Conservation (phyloP, 1,284 basidiomycete genomes). For the Ustilago tritici region DNA sequence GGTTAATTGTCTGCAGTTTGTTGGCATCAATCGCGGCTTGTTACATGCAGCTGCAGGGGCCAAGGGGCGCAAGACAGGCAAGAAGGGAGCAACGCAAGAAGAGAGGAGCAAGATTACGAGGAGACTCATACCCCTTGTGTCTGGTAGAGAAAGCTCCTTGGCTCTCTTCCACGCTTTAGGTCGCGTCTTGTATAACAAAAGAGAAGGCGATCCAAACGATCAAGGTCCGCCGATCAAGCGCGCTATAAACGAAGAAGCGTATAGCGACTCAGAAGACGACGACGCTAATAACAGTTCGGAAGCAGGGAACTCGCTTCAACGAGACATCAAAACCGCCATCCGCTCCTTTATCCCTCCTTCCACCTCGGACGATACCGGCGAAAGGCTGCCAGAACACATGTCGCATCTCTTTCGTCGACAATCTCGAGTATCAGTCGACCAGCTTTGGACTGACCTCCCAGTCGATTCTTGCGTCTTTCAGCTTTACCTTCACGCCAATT, state of each 20-base stretch:
- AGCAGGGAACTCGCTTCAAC: slow-evolving; percentile 4
- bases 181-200: slow-evolving; percentile 94
- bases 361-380: neutral
- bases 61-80: neutral
- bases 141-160: slow-evolving; percentile 81
- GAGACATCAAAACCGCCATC: slow-evolving; percentile 19
- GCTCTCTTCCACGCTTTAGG: slow-evolving; percentile 92
- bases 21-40: slow-evolving; percentile 61
- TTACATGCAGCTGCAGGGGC: slow-evolving; percentile 4
- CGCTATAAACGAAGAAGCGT: neutral
- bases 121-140: slow-evolving; percentile 26
- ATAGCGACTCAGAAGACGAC: slow-evolving; percentile 7
- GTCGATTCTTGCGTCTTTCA: slow-evolving; percentile 89
- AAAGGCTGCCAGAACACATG: slow-evolving; percentile 74
- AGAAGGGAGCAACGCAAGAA: neutral
- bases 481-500: slow-evolving; percentile 93
- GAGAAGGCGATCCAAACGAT: slow-evolving; percentile 72
- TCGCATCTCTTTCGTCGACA: slow-evolving; percentile 75
- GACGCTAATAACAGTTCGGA: neutral
- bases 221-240: slow-evolving; percentile 6
- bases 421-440: slow-evolving; percentile 31
- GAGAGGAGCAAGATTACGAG: slow-evolving; percentile 7
- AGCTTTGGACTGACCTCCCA: slow-evolving; percentile 84
- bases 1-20: slow-evolving; percentile 89
- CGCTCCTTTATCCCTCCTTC: slow-evolving; percentile 15